phyloP scores from a whole-genome alignment of 1,284 basidiomycete species.

The Ceratobasidium sp. region DNA sequence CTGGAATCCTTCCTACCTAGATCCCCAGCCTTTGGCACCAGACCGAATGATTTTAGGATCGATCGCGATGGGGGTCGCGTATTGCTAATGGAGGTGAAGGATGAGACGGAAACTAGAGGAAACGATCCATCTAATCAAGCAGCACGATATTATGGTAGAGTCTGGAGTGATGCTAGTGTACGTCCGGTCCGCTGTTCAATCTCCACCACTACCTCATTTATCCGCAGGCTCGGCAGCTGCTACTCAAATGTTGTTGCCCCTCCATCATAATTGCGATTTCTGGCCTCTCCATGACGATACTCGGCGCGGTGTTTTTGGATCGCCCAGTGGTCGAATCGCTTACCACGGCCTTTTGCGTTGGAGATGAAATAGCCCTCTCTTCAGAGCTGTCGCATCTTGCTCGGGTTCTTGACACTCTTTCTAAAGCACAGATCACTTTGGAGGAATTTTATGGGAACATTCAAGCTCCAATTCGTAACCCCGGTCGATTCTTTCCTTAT shows the following conservation, averaged over 20 bases:
- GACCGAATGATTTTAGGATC: not conserved
- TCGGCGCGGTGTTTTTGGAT: slow-evolving; percentile 40
- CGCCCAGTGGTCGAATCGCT: slow-evolving; percentile 40
- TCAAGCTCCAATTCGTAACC: not conserved
- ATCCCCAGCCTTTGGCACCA: not conserved
- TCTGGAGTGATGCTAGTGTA: not conserved
- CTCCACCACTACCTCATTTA: too few species aligned
- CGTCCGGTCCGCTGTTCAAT: not conserved
- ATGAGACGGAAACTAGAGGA: not conserved
- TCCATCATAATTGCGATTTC: slow-evolving; percentile 38
- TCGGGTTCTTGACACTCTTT: not conserved
- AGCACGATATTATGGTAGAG: not conserved
- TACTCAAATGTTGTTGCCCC: slow-evolving; percentile 33
- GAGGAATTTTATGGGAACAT: not conserved
- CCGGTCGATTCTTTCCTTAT: not conserved
- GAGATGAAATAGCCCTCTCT: not conserved
- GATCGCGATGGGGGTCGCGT: not conserved
- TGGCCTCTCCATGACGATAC: slow-evolving; percentile 42
- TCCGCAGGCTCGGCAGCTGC: too few species aligned
- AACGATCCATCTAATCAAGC: slow-evolving; percentile 22
- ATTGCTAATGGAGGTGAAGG: slow-evolving; percentile 8
- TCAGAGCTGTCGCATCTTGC: not conserved
- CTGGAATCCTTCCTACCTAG: not conserved
- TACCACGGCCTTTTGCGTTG: slow-evolving; percentile 40
- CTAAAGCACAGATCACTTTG: not conserved